Base-by-base conservation (phyloP, 345 rosid genomes). In the Anastatica hierochuntica region DNA sequence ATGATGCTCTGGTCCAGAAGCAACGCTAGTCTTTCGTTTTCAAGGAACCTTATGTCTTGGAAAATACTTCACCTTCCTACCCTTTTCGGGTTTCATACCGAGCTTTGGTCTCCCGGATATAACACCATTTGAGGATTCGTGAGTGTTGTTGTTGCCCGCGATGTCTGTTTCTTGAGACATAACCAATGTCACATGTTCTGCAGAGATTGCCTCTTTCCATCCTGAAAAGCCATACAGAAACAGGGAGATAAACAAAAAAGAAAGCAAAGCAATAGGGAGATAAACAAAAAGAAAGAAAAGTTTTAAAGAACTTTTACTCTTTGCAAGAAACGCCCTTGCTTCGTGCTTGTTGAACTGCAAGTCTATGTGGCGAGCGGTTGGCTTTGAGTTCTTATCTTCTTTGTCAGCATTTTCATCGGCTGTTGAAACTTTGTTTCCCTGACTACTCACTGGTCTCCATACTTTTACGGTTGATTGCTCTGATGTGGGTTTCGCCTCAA, bases 151-250 rank as follows among this genome's bases (percentile, higher is more conserved):
- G 38, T 45, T 50, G 52, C 56, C 56, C 62, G 23, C 41, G 45
- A 55, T 66, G 38, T 78, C 78, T 9, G 54, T 62, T 51, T 77
- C 77, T 14, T 72, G 67, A 15, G 77, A 62, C 43, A 83, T 71
- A 60, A 74, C 75, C 76, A 88, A 63, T 47, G 63, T 77, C 68
- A 85, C 82, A 59, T 88, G 97, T 49, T 83, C 79, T 1, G 62
- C 64, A 6, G 77, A 78, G 21, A 72, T 73, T 44, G 89, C 89
- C 73, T 76, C 81, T 72, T 80, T 85, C 99, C 99, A 94, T 72
- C 95, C 99, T 94, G 70, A 56, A 13, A 45, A 38, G 10, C 24
- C 49, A 16, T 14, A 52, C 38, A 45, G 6, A 19, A 30, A 31
- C 29, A 37, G 58, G 0, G 10, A 43, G 1, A 12, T 26, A 27